Base-by-base conservation (phyloP, 768 basidiomycete species). In the Tulasnella sp. region DNA sequence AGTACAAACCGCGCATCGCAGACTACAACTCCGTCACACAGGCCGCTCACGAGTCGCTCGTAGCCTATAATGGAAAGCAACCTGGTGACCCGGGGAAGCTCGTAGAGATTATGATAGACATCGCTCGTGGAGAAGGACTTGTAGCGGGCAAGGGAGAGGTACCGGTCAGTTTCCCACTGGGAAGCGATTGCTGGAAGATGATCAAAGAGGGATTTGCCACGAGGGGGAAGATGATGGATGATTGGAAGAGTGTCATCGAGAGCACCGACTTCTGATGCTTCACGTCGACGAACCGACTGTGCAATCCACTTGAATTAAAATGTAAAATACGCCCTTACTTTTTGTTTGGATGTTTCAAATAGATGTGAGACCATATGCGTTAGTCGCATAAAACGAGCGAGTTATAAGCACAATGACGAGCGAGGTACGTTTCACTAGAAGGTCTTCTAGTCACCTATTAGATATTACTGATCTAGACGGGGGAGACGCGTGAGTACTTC, bases 81-180 rank as follows among this genome's bases (percentile, higher is more conserved):
- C 61, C 55, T 5, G 69, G 69, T 4, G 68, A 70, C 45, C 68
- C 69, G 3, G 45, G 54, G 48, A 67, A 65, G 67, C 55, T 24
- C 34, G 65, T 64, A 4, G 34, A 66, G 29, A 62, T 67, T 10
- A 63, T 70, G 15, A 23, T 70, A 26, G 69, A 70, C 45, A 29
- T 68, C 45, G 60, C 68, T 11, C 59, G 59, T 15, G 56, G 61
- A 29, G 69, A 70, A 47, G 69, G 69, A 15, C 17, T 63, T 19
- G 67, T 64, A 26, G 50, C 63, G 26, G 68, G 66, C 51, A 50
- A 34, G 43, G n/a, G n/a, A n/a, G 65, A 47, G 13, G 68, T 73
- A 43, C 73, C 74, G 0, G 60, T 42, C 2, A 60, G 55, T 11
- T 56, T 75, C 15, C 60, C 53, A 8, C 62, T 74, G 4, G 73